Percentiles rank a stretch among this genome's conserved stretches.
Conservation (phyloP, 768 basidiomycete genomes). For the Hypholoma fasciculare region DNA sequence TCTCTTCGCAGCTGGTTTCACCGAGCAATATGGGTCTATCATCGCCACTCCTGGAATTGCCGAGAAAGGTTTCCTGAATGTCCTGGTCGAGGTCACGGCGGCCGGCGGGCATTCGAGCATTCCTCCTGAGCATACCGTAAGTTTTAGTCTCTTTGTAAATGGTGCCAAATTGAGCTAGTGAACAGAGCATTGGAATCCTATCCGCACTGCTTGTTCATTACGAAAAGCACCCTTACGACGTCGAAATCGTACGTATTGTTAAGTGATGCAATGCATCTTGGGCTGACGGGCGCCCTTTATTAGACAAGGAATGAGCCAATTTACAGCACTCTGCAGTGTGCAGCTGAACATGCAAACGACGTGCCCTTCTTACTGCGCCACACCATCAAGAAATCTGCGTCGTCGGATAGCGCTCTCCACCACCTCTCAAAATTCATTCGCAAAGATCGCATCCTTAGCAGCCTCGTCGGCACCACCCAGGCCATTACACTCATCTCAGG, state of each 20-base stretch:
- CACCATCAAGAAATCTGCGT: slow-evolving; percentile 45
- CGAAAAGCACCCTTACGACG: slow-evolving; percentile 62
- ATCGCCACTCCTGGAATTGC: slow-evolving; percentile 65
- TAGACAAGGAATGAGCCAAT: slow-evolving; percentile 54
- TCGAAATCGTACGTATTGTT: slow-evolving; percentile 43
- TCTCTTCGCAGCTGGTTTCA: slow-evolving; percentile 42
- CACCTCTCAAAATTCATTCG: slow-evolving; percentile 49
- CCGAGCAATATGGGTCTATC: slow-evolving; percentile 48
- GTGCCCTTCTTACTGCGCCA: slow-evolving; percentile 49
- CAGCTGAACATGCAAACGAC: slow-evolving; percentile 58
- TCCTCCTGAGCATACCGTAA: slow-evolving; percentile 78
- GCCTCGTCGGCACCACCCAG: slow-evolving; percentile 68
- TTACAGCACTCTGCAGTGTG: slow-evolving; percentile 64
- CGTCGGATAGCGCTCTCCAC: slow-evolving; percentile 51
- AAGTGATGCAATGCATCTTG: not conserved
- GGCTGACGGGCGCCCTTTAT: not conserved
- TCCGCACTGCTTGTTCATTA: slow-evolving; percentile 66
- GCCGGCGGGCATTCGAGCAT: slow-evolving; percentile 87
- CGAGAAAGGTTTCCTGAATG: slow-evolving; percentile 74
- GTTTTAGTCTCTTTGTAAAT: slow-evolving; percentile 6
- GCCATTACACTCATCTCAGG: slow-evolving; percentile 73
- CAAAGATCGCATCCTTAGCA: slow-evolving; percentile 38
- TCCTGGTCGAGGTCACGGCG: slow-evolving; percentile 61
- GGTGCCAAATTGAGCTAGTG: not conserved
- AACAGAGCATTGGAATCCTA: slow-evolving; percentile 79